Evolutionary conservation across 2,329 filamentous ascomycete genomes (phyloP).

Genomic region (Biscogniauxia marginata): DNA sequence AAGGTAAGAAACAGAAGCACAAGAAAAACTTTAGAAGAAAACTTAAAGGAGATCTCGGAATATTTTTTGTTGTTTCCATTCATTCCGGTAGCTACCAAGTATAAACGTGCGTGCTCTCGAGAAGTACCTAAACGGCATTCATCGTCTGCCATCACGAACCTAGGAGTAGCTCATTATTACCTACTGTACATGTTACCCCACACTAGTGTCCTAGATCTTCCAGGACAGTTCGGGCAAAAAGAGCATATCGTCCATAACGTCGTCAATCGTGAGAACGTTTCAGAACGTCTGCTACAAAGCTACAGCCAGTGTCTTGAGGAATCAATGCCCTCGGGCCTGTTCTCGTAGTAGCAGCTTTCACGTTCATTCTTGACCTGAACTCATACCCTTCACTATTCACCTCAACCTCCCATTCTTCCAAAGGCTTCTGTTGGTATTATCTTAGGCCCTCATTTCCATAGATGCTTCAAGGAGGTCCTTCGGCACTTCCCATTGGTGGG

Average conservation of each 20-base stretch:
- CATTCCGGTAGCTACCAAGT: no score
- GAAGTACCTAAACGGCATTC: no score
- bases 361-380: not conserved
- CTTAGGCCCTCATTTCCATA: not conserved
- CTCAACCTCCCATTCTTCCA: not conserved
- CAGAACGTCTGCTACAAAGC: not conserved
- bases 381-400: not conserved
- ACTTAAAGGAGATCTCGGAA: no score
- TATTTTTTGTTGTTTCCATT: no score
- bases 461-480: conserved; percentile 50
- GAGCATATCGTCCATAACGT: no score
- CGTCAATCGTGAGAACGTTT: not conserved
- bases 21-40: no score
- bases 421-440: not conserved
- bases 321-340: not conserved
- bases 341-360: not conserved
- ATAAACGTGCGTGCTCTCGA: no score
- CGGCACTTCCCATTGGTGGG: conserved; percentile 74
- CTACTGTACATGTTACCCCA: no score
- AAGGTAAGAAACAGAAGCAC: no score
- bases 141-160: no score
- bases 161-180: no score
- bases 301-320: not conserved
- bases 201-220: not conserved
- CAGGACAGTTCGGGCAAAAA: no score